phyloP scores from a whole-genome alignment of 208 protist species.

The Leptomonas seymouri region DNA sequence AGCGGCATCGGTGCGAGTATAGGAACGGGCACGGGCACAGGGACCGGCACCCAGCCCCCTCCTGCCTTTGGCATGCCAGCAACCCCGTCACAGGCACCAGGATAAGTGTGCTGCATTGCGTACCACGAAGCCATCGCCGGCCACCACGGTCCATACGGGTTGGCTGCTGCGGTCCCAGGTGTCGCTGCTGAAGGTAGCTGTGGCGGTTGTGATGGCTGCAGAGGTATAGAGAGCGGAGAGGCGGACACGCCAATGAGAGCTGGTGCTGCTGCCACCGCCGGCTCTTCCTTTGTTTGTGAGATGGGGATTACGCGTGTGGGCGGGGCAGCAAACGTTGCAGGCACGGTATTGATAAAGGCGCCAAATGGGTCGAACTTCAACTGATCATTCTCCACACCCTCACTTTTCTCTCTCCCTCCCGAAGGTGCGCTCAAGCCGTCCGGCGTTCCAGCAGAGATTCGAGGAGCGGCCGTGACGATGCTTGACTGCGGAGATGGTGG shows the following conservation, averaged over 20 bases:
- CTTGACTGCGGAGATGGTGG: not conserved
- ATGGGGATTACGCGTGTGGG: not conserved
- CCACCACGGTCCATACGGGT: slow-evolving; percentile 29
- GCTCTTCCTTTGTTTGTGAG: not conserved
- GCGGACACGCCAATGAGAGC: too few relatives aligned
- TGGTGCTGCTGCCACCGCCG: not conserved
- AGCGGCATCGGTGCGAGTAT: slow-evolving; percentile 23
- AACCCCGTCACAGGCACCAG: not conserved
- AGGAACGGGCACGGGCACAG: slow-evolving; percentile 22
- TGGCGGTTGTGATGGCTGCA: too few relatives aligned
- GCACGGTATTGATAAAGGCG: not conserved
- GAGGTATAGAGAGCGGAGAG: too few relatives aligned
- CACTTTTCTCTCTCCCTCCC: not conserved
- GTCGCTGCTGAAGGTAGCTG: not conserved
- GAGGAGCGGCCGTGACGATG: not conserved
- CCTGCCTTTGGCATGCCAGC: not conserved
- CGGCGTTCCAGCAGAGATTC: not conserved
- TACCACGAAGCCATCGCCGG: slow-evolving; percentile 18
- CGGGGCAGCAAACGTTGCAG: not conserved
- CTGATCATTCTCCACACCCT: not conserved
- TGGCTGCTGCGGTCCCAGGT: not conserved
- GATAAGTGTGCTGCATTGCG: slow-evolving; percentile 3
- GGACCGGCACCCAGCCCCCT: not conserved
- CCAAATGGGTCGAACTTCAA: not conserved
- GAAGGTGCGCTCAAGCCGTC: not conserved